Percentiles rank a stretch among this genome's conserved stretches.
These are phyloP conservation scores for Podospora fimiseda DNA, from an alignment of 495 filamentous ascomycete genomes.

Conservation along the genomic window DNA sequence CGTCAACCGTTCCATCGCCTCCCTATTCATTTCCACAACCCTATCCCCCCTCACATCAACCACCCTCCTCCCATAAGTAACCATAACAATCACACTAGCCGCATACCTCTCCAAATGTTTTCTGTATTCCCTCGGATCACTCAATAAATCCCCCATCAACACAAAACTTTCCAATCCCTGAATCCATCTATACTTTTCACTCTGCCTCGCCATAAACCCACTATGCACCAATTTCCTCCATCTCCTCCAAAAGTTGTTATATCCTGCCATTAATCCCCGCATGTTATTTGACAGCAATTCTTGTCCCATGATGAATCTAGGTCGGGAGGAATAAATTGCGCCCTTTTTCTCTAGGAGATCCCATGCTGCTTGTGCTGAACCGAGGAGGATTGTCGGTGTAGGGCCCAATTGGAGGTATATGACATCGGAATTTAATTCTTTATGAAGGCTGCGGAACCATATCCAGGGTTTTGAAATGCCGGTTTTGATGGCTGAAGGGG, in stretches of 20 bases:
- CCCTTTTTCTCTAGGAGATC: slow-evolving; percentile 48
- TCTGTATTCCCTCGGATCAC: slow-evolving; percentile 25
- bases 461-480: slow-evolving; percentile 50
- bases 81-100: slow-evolving; percentile 51
- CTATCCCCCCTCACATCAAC: slow-evolving; percentile 46
- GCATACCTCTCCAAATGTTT: slow-evolving; percentile 49
- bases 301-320: slow-evolving; percentile 45
- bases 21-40: slow-evolving; percentile 43
- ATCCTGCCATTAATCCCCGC: slow-evolving; percentile 46
- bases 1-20: slow-evolving; percentile 53
- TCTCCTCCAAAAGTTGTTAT: slow-evolving; percentile 46
- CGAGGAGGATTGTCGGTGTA: slow-evolving; percentile 56
- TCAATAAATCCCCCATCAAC: slow-evolving; percentile 42
- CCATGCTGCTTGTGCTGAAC: slow-evolving; percentile 54
- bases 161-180: slow-evolving; percentile 49
- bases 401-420: slow-evolving; percentile 60
- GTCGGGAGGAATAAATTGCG: slow-evolving; percentile 43
- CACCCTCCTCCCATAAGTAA: slow-evolving; percentile 53
- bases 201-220: slow-evolving; percentile 50
- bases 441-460: slow-evolving; percentile 50
- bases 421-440: slow-evolving; percentile 47
- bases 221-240: slow-evolving; percentile 51
- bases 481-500: slow-evolving; percentile 28
- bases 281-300: slow-evolving; percentile 45
- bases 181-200: slow-evolving; percentile 47